Percentiles rank a stretch among this genome's conserved stretches.
Conservation (phyloP, 225 moss, liverwort and hornwort genomes). For the Rhytidiadelphus loreus region DNA sequence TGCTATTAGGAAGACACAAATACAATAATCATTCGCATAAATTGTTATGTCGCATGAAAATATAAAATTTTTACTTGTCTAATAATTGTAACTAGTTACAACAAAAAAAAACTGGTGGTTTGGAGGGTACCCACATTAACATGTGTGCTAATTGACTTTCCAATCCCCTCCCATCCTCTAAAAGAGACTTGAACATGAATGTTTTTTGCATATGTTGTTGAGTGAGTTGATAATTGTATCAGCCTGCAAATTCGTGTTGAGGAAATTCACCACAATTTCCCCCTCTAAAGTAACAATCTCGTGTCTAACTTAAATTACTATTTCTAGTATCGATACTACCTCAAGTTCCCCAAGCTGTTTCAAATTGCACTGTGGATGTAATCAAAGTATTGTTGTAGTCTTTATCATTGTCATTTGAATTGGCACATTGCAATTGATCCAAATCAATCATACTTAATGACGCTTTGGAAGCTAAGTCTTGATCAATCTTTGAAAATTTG, state of each 20-base stretch:
- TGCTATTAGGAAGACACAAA: too few relatives aligned
- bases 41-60: too few relatives aligned
- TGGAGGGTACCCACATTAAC: too few relatives aligned
- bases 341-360: not conserved
- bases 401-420: not conserved
- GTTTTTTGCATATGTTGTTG: too few relatives aligned
- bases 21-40: too few relatives aligned
- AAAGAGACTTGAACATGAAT: not conserved
- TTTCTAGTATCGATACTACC: not conserved
- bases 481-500: not conserved
- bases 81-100: not conserved
- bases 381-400: not conserved
- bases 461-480: not conserved
- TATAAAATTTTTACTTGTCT: not conserved
- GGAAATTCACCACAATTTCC: not conserved
- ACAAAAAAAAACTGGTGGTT: too few relatives aligned
- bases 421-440: not conserved
- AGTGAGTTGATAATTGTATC: not conserved
- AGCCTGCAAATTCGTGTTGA: not conserved
- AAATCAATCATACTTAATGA: not conserved
- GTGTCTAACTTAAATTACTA: not conserved
- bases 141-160: not conserved
- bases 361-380: too few relatives aligned
- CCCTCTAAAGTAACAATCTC: not conserved
- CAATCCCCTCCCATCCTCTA: not conserved